phyloP scores from a whole-genome alignment of 139 green algal genomes.

The Chlamydomonas asymmetrica region DNA sequence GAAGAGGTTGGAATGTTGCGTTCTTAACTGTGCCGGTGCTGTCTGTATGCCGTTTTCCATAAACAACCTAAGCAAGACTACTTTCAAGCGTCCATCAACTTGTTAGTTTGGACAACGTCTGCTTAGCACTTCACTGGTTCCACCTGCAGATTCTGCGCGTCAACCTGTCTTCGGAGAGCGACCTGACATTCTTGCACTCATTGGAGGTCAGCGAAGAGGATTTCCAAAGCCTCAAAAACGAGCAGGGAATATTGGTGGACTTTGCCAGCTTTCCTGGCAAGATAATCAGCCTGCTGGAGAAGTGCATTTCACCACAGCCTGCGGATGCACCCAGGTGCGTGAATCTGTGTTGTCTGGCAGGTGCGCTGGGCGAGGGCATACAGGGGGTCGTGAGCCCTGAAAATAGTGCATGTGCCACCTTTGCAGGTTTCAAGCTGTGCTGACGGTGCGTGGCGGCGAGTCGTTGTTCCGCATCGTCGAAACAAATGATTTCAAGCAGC shows the following conservation, averaged over 20 bases:
- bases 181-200: constrained; percentile 79
- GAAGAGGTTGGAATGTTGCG: no score
- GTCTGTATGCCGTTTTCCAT: no score
- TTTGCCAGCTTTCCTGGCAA: constrained; percentile 86
- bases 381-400: no score
- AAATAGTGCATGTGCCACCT: no score
- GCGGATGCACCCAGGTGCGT: constrained; percentile 61
- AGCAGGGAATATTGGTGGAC: constrained; percentile 93
- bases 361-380: no score
- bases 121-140: not conserved
- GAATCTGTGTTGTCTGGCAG: not conserved
- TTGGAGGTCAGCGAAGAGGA: constrained; percentile 91
- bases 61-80: no score
- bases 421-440: constrained; percentile 66
- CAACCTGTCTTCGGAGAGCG: constrained; percentile 75
- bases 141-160: constrained; percentile 66
- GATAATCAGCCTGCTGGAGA: constrained; percentile 84
- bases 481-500: constrained; percentile 94
- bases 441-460: constrained; percentile 44
- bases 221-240: constrained; percentile 79
- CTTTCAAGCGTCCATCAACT: no score
- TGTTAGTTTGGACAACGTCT: no score
- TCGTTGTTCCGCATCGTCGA: constrained; percentile 83
- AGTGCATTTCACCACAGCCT: constrained; percentile 59
- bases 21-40: no score